Evolutionary conservation across 345 rosid species (phyloP).

Genomic region (Lenwebbia sp.): DNA sequence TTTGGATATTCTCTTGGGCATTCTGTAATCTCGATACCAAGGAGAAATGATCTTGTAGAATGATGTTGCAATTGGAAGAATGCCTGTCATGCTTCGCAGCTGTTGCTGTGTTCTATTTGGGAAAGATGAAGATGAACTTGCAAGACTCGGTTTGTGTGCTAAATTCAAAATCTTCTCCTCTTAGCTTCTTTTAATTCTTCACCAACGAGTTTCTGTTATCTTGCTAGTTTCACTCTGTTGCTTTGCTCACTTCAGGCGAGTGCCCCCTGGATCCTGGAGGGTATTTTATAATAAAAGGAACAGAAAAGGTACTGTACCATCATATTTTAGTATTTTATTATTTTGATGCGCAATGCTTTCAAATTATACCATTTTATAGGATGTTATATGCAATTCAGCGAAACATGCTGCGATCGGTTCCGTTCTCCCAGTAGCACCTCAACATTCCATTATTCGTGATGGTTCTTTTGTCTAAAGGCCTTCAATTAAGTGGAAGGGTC

Average conservation of each 20-base stretch:
- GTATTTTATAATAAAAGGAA: conserved; percentile 82
- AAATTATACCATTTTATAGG: neutral
- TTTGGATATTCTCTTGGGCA: neutral
- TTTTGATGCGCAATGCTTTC: neutral
- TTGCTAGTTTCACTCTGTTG: neutral
- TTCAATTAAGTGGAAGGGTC: neutral
- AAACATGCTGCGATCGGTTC: neutral
- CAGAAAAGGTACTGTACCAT: conserved; percentile 53
- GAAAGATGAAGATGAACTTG: conserved; percentile 91
- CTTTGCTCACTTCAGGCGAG: conserved; percentile 49
- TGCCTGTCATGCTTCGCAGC: conserved; percentile 93
- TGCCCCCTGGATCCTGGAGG: conserved; percentile 99
- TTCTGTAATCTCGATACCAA: neutral
- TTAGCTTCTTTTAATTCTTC: neutral
- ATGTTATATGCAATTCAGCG: neutral
- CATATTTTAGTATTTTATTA: neutral
- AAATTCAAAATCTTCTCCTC: neutral
- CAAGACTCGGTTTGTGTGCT: conserved; percentile 58
- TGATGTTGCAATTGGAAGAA: conserved; percentile 57
- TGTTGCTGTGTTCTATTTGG: conserved; percentile 61
- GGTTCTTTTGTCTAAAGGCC: neutral
- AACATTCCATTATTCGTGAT: neutral
- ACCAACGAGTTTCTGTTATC: neutral
- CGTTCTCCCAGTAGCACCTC: neutral
- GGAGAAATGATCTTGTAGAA: conserved; percentile 26